Evolutionary conservation across 345 rosid species (phyloP).

Genomic region (Eucalyptus microcorys): DNA sequence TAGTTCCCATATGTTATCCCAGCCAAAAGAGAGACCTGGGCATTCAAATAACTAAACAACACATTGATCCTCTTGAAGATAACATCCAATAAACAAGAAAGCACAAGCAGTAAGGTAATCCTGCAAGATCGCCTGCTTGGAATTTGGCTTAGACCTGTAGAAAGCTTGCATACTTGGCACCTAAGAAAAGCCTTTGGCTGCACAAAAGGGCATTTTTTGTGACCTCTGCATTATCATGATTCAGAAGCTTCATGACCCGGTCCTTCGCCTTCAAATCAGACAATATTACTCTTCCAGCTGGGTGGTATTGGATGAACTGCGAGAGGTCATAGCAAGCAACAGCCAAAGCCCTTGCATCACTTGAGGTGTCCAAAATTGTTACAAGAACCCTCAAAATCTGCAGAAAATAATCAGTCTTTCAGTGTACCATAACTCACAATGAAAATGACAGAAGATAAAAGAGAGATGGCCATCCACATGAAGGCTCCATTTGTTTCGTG

Average conservation of each 20-base stretch:
- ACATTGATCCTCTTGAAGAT: background rate
- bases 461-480: background rate
- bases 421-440: no score
- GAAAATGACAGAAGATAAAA: background rate
- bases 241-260: constrained; percentile 39
- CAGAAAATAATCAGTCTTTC: background rate
- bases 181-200: constrained; percentile 36
- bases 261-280: constrained; percentile 92
- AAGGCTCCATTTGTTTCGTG: background rate
- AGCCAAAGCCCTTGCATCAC: constrained; percentile 75
- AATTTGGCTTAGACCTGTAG: constrained; percentile 51
- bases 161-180: constrained; percentile 86
- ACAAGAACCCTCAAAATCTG: constrained; percentile 93
- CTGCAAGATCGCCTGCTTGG: background rate
- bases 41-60: background rate
- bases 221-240: constrained; percentile 34
- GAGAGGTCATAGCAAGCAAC: constrained; percentile 95
- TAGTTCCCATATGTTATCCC: background rate
- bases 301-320: constrained; percentile 87
- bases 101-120: background rate
- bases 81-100: background rate
- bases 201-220: constrained; percentile 39
- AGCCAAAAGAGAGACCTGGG: background rate
- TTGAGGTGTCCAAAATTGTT: constrained; percentile 83
- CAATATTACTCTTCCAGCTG: constrained; percentile 80